Base-by-base conservation (phyloP, 306 rosid species). In the Trichosanthes truncata region DNA sequence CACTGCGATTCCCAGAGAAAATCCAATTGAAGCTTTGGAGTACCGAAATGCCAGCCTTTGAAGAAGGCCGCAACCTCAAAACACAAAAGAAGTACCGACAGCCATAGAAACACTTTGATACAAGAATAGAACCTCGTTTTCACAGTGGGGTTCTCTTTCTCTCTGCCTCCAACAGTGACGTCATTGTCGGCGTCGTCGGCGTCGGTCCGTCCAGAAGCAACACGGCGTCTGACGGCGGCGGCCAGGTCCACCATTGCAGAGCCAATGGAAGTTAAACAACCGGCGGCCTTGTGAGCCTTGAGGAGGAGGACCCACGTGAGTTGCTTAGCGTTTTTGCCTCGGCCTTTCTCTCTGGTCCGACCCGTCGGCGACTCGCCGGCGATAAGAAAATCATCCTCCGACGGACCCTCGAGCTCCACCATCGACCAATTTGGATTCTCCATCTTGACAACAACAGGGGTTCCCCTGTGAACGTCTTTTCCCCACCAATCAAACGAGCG, bases 381-480 rank as follows among this genome's bases (percentile, higher is more conserved):
- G 25, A 86, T 45, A 21, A 94, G 77, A 41, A 95, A 85, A 77
- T 91, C 97, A 17, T 91, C 96, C 25, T 95, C 93, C 0, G 91
- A 83, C 9, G 97, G 96, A 71, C 92, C 91, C 75, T 95, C 97
- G 0, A 95, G 93, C 83, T 95, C 99, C 14, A 91, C 97, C 97
- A 95, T 91, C 14, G 97, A 91, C 93, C 93, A 95, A 84, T 93
- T 95, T 0, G 99, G 97, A 31, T 93, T 95, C 80, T 95, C 97
- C 99, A 95, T 95, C 82, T 93, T 95, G 17, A 95, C 97, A 59
- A 93, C 97, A 72, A 95, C 98, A 3, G 99, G 98, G n/a, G 98
- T 95, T 69, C 97, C 97, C 1, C 89, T 82, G 74, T 85, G 97
- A 78, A 80, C 56, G 41, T 95, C 93, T 40, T 92, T 90, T 63